phyloP scores from a whole-genome alignment of 1,284 basidiomycete species.

The Inonotus obliquus region DNA sequence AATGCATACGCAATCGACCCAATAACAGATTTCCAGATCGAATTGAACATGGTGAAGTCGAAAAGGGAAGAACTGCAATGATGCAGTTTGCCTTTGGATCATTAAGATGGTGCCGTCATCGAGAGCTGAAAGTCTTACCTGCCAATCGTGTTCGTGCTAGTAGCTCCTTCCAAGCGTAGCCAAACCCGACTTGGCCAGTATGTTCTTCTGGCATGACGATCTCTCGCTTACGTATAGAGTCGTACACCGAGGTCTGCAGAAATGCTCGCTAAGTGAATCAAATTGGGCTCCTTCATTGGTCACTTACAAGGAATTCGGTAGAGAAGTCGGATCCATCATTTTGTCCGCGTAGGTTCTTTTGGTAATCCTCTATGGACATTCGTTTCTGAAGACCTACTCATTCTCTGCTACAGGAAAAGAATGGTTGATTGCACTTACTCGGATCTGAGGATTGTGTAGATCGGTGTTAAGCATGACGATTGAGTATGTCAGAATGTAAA shows the following conservation, averaged over 20 bases:
- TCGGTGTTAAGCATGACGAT: conserved; percentile 99
- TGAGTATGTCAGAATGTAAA: conserved; percentile 92
- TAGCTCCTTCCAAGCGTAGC: conserved; percentile 98
- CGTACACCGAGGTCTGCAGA: conserved; percentile 79
- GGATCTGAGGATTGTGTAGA: conserved; percentile 93
- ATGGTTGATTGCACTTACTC: conserved; percentile 44
- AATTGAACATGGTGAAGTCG: conserved; percentile 90
- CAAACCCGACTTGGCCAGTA: conserved; percentile 94
- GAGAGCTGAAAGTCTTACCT: conserved; percentile 41
- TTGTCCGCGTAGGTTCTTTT: conserved; percentile 88
- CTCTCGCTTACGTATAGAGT: conserved; percentile 91
- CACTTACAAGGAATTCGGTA: conserved; percentile 74
- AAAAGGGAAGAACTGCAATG: conserved; percentile 77
- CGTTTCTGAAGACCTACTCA: conserved; percentile 60
- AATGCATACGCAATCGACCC: conserved; percentile 91
- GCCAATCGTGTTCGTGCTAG: conserved; percentile 77
- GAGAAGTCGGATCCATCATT: conserved; percentile 88
- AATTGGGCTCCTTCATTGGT: background rate
- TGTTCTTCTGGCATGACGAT: conserved; percentile 99
- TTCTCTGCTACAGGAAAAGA: conserved; percentile 16
- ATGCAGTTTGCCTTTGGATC: conserved; percentile 62
- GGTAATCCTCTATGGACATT: conserved; percentile 96
- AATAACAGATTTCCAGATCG: conserved; percentile 89
- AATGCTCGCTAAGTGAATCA: conserved; percentile 8
- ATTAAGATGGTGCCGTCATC: conserved; percentile 6